Evolutionary conservation across 1,284 basidiomycete species (phyloP), one percentile per base, ranked within the genome.

Genomic region (Marasmius sp.): DNA sequence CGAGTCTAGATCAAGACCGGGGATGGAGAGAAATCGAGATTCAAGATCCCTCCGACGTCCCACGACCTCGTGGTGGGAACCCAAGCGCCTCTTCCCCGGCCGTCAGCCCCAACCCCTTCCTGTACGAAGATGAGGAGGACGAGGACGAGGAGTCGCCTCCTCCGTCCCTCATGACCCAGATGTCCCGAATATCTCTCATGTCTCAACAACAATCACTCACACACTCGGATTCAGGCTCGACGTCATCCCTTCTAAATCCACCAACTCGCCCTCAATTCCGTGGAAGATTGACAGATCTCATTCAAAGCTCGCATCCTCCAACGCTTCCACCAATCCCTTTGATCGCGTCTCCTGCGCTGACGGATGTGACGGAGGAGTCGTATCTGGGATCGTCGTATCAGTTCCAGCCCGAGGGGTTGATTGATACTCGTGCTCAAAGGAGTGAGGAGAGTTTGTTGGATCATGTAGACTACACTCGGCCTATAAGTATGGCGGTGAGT

Each of bases 241-340:
- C 53, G 2, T 63, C 62, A 3, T 64, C 62, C 16, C 62, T 64
- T 22, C 57, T 64, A 12, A 64, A 64, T 38, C 62, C 62, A 39
- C 62, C 62, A 1, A 12, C 45, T 16, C 55, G 62, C 37, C 62
- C 62, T 18, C 50, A 56, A 49, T 64, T 60, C 18, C 47, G 22
- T 1, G 59, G 56, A 12, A 61, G 56, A 38, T 34, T 64, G 6
- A 58, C 62, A 3, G 59, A 61, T 43, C 51, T 64, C 33, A 51
- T 56, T 14, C 39, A 47, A 8, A 47, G 41, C 8, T 57, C 59
- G 27, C 55, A n/a, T 6, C 52, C 62, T 36, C 59, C 59, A 3
- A 53, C 48, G n/a, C 56, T 64, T 36, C 59, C 62, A 1, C 51
- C 56, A 1, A 63, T 64, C 12, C 20, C 43, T 14, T 34, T 51